phyloP scores from a whole-genome alignment of 176 grass and related monocot species.

The Poa annua region DNA sequence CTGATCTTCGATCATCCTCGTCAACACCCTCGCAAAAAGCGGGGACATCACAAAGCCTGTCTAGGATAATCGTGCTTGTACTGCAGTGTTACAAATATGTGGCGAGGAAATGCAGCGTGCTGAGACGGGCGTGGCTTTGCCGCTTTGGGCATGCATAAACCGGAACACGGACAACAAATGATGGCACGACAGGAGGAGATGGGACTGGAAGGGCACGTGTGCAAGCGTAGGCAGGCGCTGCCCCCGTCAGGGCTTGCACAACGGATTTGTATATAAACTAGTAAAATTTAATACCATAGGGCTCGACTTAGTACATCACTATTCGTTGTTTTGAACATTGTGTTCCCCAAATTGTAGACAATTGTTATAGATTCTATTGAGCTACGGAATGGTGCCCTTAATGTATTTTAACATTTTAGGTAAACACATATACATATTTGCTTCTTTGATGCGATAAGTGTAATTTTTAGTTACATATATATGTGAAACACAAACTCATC shows the following conservation, averaged over 20 bases:
- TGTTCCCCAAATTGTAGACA: conserved; percentile 72
- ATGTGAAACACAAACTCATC: no score
- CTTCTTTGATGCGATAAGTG: not conserved
- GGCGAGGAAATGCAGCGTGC: no score
- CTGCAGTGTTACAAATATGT: not conserved
- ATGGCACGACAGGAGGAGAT: not conserved
- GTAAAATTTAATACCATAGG: no score
- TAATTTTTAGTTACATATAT: not conserved
- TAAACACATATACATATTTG: not conserved
- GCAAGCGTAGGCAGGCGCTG: conserved; percentile 51
- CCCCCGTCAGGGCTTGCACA: conserved; percentile 36
- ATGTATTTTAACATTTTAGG: conserved; percentile 10
- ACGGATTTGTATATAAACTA: no score
- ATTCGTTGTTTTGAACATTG: conserved; percentile 57
- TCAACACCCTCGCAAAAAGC: not conserved
- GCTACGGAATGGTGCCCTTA: conserved; percentile 44
- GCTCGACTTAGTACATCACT: no score
- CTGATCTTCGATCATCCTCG: conserved; percentile 17
- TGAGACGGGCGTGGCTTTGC: not conserved
- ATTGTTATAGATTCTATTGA: conserved; percentile 52
- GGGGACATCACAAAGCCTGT: not conserved
- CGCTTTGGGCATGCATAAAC: no score
- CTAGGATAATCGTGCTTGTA: not conserved
- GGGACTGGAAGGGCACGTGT: conserved; percentile 66
- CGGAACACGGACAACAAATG: not conserved